Evolutionary conservation across 2,329 filamentous ascomycete genomes (phyloP).

Genomic region (Sarocladium brachiariae): DNA sequence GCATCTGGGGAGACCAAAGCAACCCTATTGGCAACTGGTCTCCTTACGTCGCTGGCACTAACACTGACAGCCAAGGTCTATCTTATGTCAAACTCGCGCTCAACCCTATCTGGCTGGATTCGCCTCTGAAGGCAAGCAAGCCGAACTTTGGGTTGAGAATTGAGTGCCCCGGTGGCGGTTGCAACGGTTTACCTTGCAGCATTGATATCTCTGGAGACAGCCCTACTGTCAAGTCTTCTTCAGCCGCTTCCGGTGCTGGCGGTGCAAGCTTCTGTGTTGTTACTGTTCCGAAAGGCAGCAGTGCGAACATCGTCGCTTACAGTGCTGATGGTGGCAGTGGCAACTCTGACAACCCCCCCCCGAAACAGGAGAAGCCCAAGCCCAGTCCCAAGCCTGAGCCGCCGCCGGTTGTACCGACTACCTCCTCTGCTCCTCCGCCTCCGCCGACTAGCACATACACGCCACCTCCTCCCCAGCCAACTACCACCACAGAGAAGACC

Average conservation of each 20-base stretch:
- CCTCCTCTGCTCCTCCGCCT: constrained; percentile 14
- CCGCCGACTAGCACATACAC: constrained; percentile 12
- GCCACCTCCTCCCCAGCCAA: constrained; percentile 13
- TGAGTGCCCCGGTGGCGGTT: constrained; percentile 57
- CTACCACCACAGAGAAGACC: constrained; percentile 6
- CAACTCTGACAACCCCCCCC: constrained; percentile 16
- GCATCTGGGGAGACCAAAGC: constrained; percentile 61
- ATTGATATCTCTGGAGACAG: constrained; percentile 56
- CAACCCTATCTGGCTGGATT: constrained; percentile 65
- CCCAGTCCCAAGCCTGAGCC: neutral
- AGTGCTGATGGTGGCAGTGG: constrained; percentile 34
- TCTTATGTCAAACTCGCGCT: constrained; percentile 71
- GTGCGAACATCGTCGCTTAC: constrained; percentile 61
- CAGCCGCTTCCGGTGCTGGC: constrained; percentile 54
- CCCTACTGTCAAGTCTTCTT: constrained; percentile 51
- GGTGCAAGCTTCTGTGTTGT: constrained; percentile 69
- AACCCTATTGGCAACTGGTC: constrained; percentile 69
- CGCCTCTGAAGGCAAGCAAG: constrained; percentile 45
- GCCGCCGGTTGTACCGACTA: constrained; percentile 3
- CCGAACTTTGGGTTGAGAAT: constrained; percentile 65
- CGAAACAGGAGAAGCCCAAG: constrained; percentile 12
- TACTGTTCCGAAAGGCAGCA: constrained; percentile 60
- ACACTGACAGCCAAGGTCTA: constrained; percentile 55
- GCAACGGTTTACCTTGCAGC: constrained; percentile 67
- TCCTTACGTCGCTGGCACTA: constrained; percentile 70